Evolutionary conservation across 306 rosid genomes (phyloP).

Genomic region (Vigna hirtella): DNA sequence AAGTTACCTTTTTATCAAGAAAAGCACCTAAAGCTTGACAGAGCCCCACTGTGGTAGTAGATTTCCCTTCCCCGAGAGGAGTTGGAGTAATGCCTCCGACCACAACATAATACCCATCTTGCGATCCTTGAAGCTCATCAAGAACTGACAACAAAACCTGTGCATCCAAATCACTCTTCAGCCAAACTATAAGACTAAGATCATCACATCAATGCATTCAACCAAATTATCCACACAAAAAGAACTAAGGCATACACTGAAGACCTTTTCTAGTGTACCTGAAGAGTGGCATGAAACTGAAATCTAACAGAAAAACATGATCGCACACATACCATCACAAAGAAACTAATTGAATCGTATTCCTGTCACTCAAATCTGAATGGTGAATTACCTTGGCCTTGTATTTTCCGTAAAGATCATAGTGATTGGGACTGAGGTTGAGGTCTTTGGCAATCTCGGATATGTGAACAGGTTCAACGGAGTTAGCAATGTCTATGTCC

Average conservation of each 20-base stretch:
- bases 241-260: not conserved
- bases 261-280: not conserved
- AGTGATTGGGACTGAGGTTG: constrained; percentile 74
- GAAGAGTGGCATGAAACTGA: not conserved
- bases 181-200: constrained; percentile 1
- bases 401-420: constrained; percentile 92
- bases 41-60: constrained; percentile 98
- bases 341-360: not conserved
- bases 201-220: not conserved
- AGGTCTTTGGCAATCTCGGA: constrained; percentile 77
- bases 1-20: constrained; percentile 84
- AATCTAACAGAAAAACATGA: not conserved
- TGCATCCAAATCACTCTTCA: constrained; percentile 36
- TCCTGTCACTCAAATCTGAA: not conserved
- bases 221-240: not conserved
- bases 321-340: not conserved
- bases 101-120: constrained; percentile 92
- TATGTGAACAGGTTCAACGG: constrained; percentile 84
- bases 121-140: constrained; percentile 71
- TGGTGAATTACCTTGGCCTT: constrained; percentile 74
- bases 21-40: constrained; percentile 99
- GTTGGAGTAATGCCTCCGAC: constrained; percentile 99
- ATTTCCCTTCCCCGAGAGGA: constrained; percentile 98
- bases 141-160: constrained; percentile 85
- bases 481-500: constrained; percentile 89